A percentile compares a stretch with the other conserved stretches of the same genome.
phyloP scores from a whole-genome alignment of 2,329 filamentous ascomycete species.

The Apiospora aurea region DNA sequence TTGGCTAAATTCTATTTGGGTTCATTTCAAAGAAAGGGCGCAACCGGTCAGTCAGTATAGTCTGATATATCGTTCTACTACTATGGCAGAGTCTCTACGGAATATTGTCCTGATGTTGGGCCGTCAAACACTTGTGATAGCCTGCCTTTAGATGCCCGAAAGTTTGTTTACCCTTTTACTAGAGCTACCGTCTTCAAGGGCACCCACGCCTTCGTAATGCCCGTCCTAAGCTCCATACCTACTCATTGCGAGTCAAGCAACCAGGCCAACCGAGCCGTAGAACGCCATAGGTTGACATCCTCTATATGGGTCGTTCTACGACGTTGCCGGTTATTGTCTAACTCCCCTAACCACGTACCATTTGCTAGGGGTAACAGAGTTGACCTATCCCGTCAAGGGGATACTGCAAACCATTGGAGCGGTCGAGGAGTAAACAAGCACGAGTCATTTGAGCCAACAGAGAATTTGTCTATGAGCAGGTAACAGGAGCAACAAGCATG shows the following conservation, averaged over 20 bases:
- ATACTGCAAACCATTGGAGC: neutral
- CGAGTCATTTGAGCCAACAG: neutral
- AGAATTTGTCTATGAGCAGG: neutral
- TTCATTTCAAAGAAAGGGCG: no score
- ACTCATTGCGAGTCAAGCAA: neutral
- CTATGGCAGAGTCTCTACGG: neutral
- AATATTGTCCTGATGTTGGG: neutral
- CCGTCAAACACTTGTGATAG: neutral
- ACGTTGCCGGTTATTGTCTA: no score
- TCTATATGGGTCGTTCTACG: neutral
- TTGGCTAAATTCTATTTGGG: no score
- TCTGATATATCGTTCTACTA: neutral
- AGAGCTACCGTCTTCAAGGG: neutral
- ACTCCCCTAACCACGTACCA: no score
- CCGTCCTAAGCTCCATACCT: neutral
- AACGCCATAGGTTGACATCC: neutral
- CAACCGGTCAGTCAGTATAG: no score
- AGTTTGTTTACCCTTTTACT: neutral
- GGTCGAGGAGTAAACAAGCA: neutral
- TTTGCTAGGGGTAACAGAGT: no score
- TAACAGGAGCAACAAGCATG: neutral
- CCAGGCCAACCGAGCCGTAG: neutral
- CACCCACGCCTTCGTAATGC: neutral
- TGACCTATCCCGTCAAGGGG: no score
- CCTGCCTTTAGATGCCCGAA: neutral